A percentile compares a stretch with the other conserved stretches of the same genome.
Evolutionary conservation across 495 filamentous ascomycete species (phyloP).

Genomic region (Podospora appendiculata): DNA sequence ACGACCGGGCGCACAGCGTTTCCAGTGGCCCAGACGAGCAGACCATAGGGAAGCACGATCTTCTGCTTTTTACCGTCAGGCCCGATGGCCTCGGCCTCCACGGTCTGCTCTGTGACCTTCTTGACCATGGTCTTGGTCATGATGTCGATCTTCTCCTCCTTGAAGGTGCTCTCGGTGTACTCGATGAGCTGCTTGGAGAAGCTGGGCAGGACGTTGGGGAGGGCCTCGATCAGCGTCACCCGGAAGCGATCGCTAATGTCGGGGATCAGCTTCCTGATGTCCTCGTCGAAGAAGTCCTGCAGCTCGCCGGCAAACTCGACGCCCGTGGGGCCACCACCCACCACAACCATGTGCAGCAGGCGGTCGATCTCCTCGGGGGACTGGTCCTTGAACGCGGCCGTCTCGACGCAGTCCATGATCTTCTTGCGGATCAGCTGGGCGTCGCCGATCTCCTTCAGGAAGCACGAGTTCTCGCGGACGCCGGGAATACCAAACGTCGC

Average conservation of each 20-base stretch:
- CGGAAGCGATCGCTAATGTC: conserved; percentile 91
- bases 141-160: conserved; percentile 95
- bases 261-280: conserved; percentile 95
- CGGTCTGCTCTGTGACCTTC: conserved; percentile 88
- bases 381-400: conserved; percentile 97
- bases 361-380: conserved; percentile 82
- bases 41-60: conserved; percentile 84
- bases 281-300: conserved; percentile 96
- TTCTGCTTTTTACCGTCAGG: conserved; percentile 80
- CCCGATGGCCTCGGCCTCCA: conserved; percentile 79
- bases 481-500: conserved; percentile 97
- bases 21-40: conserved; percentile 97
- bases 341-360: conserved; percentile 97
- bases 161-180: conserved; percentile 97
- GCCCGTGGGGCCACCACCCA: conserved; percentile 94
- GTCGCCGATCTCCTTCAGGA: conserved; percentile 95
- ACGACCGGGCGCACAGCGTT: conserved; percentile 86
- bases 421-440: conserved; percentile 92
- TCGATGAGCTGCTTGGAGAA: conserved; percentile 99
- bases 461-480: conserved; percentile 91
- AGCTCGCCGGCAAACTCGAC: conserved; percentile 98
- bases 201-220: conserved; percentile 96
- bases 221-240: conserved; percentile 93
- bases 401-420: conserved; percentile 99
- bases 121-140: conserved; percentile 99